Evolutionary conservation across 371 early-diverging fungal genomes (phyloP).

Genomic region (Basidiobolus meristosporus): DNA sequence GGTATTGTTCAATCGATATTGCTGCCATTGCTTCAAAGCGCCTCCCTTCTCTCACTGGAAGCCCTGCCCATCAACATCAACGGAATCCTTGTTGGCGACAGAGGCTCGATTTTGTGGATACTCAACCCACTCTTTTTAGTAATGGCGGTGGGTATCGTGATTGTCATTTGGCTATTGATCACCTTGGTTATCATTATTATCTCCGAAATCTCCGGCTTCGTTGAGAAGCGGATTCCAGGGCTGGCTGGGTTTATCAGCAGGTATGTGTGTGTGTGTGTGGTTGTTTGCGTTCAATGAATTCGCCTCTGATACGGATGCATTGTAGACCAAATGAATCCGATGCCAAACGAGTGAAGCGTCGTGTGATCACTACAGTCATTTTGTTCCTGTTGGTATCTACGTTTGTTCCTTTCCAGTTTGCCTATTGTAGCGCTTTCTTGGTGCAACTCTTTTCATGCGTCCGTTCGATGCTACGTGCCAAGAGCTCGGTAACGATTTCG

Average conservation of each 20-base stretch:
- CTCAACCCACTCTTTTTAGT: conserved; percentile 25
- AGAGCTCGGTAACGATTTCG: conserved; percentile 12
- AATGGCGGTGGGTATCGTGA: conserved; percentile 23
- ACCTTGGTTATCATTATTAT: conserved; percentile 7
- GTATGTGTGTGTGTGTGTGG: too few relatives aligned
- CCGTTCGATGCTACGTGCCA: conserved; percentile 20
- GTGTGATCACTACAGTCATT: conserved; percentile 26
- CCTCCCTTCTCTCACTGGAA: conserved; percentile 5
- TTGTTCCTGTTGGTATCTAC: conserved; percentile 46
- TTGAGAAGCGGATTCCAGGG: conserved; percentile 7
- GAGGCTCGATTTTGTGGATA: conserved; percentile 43
- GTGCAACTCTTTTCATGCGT: conserved; percentile 47
- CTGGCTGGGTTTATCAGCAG: conserved; percentile 9
- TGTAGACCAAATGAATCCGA: conserved; percentile 8
- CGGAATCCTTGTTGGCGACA: conserved; percentile 19
- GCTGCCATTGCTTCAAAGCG: conserved; percentile 8
- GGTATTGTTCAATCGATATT: conserved; percentile 1
- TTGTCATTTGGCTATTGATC: conserved; percentile 21
- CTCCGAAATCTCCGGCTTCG: conserved; percentile 6
- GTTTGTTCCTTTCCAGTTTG: conserved; percentile 66
- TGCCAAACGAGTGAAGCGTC: conserved; percentile 20
- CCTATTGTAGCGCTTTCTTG: conserved; percentile 52
- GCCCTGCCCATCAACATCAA: conserved; percentile 2
- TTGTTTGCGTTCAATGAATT: too few relatives aligned
- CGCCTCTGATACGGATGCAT: too few relatives aligned